phyloP scores from a whole-genome alignment of 352 stramenopile species.

The Elongisporangium senticosum region DNA sequence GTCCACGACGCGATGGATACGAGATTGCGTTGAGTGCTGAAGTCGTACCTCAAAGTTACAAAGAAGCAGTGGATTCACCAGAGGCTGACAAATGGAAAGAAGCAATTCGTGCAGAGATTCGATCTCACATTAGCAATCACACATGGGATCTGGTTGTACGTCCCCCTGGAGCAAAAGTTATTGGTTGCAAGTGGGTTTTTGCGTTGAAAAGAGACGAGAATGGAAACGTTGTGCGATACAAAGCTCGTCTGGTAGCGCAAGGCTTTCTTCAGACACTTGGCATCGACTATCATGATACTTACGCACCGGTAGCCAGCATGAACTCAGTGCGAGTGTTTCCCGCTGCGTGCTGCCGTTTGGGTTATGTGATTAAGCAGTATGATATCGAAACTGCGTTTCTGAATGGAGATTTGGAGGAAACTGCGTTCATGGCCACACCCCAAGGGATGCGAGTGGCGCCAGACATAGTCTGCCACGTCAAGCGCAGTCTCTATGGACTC shows the following conservation, averaged over 20 bases:
- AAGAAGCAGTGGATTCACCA: too few species aligned
- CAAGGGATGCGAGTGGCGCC: too few species aligned
- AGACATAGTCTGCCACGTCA: too few species aligned
- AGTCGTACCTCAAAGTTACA: too few species aligned
- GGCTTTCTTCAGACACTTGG: conserved; percentile 25
- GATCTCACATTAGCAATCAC: too few species aligned
- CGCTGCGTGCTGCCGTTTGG: conserved; percentile 3
- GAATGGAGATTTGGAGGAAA: conserved; percentile 12
- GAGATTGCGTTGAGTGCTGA: too few species aligned
- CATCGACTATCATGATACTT: conserved; percentile 29
- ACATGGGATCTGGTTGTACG: too few species aligned
- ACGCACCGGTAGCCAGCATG: conserved; percentile 28
- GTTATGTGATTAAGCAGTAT: conserved; percentile 21
- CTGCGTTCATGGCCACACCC: conserved; percentile 5
- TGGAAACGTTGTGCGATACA: conserved; percentile 19
- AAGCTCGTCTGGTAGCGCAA: conserved; percentile 22
- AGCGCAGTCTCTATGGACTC: too few species aligned
- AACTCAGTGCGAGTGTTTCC: conserved; percentile 24
- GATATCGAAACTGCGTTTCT: conserved; percentile 33
- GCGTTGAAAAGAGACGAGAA: conserved; percentile 7
- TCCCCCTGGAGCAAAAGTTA: background rate
- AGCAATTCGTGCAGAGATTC: too few species aligned
- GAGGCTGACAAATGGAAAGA: too few species aligned
- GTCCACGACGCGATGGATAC: too few species aligned
- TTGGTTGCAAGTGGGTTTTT: conserved; percentile 3